Evolutionary conservation across 1,284 basidiomycete species (phyloP).

Genomic region (Fomitopsis betulina): DNA sequence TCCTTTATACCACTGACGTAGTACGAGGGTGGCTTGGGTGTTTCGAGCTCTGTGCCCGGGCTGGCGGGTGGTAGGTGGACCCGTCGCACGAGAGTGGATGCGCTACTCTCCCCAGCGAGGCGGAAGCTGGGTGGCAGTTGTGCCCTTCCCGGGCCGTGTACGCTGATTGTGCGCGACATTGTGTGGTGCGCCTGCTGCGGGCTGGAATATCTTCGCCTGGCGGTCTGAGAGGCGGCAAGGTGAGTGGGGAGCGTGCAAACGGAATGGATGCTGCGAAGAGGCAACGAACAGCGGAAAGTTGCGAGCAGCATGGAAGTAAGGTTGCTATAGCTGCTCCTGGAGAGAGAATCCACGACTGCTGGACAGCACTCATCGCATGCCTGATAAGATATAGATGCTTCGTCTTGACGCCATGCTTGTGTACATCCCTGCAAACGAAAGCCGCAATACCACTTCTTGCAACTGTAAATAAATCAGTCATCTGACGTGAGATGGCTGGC

Average conservation of each 20-base stretch:
- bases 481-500: too few relatives aligned
- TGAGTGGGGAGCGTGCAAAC: background rate
- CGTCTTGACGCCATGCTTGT: background rate
- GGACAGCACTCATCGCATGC: background rate
- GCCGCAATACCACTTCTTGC: too few relatives aligned
- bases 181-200: background rate
- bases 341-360: background rate
- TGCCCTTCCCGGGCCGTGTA: background rate
- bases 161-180: background rate
- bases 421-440: background rate
- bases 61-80: background rate
- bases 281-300: background rate
- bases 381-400: background rate
- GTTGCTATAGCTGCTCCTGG: background rate
- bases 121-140: background rate
- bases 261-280: background rate
- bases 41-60: background rate
- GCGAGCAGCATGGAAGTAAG: background rate
- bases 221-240: background rate
- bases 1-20: conserved; percentile 9
- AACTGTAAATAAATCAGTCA: too few relatives aligned
- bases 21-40: conserved; percentile 7
- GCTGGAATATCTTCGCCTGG: background rate
- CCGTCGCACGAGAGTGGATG: too few relatives aligned
- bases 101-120: background rate